These are phyloP conservation scores for Macroventuria anomochaeta DNA, from an alignment of 2,329 filamentous ascomycete species.

Conservation along the genomic window DNA sequence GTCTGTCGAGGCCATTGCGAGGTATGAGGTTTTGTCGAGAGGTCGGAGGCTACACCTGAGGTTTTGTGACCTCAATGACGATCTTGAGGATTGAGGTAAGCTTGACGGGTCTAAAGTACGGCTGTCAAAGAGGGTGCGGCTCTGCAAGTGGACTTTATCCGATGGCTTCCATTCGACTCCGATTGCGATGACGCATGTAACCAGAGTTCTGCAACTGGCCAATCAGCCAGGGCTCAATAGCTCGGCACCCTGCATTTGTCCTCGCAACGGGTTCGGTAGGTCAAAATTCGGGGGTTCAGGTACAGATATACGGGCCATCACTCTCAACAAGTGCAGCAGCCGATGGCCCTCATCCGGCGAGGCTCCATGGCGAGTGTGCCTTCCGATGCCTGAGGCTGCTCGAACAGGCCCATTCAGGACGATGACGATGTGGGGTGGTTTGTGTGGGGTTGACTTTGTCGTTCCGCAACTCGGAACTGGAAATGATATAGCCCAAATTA, in stretches of 20 bases:
- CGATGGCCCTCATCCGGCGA: constrained; percentile 18
- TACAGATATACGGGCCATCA: neutral
- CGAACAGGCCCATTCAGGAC: neutral
- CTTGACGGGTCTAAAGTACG: constrained; percentile 3
- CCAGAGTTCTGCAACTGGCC: neutral
- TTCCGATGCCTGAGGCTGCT: constrained; percentile 10
- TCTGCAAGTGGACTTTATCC: constrained; percentile 21
- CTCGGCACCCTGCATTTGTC: constrained; percentile 12
- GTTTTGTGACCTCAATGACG: neutral
- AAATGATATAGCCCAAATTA: neutral
- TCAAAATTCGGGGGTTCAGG: neutral
- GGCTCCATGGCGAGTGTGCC: constrained; percentile 4
- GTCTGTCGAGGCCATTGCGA: constrained; percentile 27
- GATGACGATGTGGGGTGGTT: constrained; percentile 13
- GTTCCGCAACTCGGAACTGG: constrained; percentile 4
- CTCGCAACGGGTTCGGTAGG: constrained; percentile 4
- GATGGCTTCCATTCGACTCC: constrained; percentile 9
- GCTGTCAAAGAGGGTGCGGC: constrained; percentile 11
- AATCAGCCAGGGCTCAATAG: constrained; percentile 5
- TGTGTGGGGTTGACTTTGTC: constrained; percentile 11
- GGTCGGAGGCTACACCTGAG: neutral
- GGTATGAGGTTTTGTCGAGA: neutral
- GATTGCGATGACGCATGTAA: constrained; percentile 22
- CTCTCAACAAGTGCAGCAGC: constrained; percentile 17
- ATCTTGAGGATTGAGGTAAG: neutral